Base-by-base conservation (phyloP, 345 rosid genomes). In the Bretschneidera sinensis region DNA sequence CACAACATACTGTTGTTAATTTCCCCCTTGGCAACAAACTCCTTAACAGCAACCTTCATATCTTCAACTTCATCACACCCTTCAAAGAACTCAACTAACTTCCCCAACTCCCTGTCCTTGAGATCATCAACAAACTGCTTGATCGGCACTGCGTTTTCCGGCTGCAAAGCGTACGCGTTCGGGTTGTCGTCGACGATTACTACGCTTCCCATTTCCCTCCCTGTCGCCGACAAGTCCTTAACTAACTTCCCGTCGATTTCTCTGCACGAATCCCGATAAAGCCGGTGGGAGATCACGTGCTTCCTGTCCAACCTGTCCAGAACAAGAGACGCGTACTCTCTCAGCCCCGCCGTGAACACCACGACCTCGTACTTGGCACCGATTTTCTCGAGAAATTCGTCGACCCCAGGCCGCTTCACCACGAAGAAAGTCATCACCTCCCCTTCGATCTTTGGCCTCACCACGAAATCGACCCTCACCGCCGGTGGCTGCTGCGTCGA, bases 111-210 rank as follows among this genome's bases (percentile, higher is more conserved):
- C 8, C 15, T 21, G 51, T 89, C 97, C 0, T 17, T 24, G 20
- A 60, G 59, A 78, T 92, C 91, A 49, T 82, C 89, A 1, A 54
- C 48, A 50, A 87, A 89, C 4, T 94, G 87, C 58, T 57, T 71
- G n/a, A 87, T 74, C 9, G 96, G 96, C 52, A 92, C 75, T 0
- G 96, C 97, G 22, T 87, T 92, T 51, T 84, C 87, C 2, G 96
- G 97, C 61, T 92, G 98, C 54, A 78, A 73, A 52, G 62, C 59
- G 61, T 87, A 92, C 6, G 88, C 76, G 43, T 85, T 81, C 0
- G 96, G 98, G 57, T 92, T 92, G 17, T 92, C 98, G 13, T 92
- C 98, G 17, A 92, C 86, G 17, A 89, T 87, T 66, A 86, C 90
- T 19, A 74, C 81, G 19, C 66, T 79, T 34, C 67, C 71, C 75